A percentile compares a stretch with the other conserved stretches of the same genome.
Conservation (phyloP, 768 basidiomycete species). For the Boletus sensibilis region DNA sequence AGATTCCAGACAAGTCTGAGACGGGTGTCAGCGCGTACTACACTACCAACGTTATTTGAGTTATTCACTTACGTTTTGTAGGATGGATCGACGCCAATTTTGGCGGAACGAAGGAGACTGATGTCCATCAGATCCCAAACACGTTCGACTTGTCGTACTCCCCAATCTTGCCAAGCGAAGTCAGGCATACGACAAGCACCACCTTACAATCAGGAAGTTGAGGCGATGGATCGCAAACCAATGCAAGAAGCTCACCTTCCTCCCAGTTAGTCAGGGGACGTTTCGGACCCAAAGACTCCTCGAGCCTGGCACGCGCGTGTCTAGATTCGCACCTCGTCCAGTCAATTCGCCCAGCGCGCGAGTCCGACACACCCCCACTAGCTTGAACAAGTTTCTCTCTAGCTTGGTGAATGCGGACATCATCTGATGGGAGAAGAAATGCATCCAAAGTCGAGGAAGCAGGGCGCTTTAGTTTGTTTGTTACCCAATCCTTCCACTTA, state of each 20-base stretch:
- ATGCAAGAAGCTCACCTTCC: constrained; percentile 55
- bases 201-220: constrained; percentile 40
- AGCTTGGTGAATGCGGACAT: constrained; percentile 87
- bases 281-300: constrained; percentile 78
- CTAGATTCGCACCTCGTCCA: constrained; percentile 93
- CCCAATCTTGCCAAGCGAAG: constrained; percentile 95
- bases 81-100: constrained; percentile 76
- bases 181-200: constrained; percentile 84
- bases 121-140: constrained; percentile 98
- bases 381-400: constrained; percentile 80
- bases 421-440: constrained; percentile 88
- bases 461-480: constrained; percentile 67
- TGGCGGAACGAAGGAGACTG: constrained; percentile 75
- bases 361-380: constrained; percentile 54
- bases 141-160: constrained; percentile 85
- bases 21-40: constrained; percentile 2
- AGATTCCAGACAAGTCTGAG: constrained; percentile 89
- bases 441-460: constrained; percentile 89
- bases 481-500: constrained; percentile 65
- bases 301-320: constrained; percentile 82
- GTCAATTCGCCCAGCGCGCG: constrained; percentile 73
- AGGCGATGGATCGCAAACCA: neutral
- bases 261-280: constrained; percentile 92
- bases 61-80: constrained; percentile 74
- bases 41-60: neutral